Base-by-base conservation (phyloP, 441 rosid species). In the Pelargonium fulgidum region DNA sequence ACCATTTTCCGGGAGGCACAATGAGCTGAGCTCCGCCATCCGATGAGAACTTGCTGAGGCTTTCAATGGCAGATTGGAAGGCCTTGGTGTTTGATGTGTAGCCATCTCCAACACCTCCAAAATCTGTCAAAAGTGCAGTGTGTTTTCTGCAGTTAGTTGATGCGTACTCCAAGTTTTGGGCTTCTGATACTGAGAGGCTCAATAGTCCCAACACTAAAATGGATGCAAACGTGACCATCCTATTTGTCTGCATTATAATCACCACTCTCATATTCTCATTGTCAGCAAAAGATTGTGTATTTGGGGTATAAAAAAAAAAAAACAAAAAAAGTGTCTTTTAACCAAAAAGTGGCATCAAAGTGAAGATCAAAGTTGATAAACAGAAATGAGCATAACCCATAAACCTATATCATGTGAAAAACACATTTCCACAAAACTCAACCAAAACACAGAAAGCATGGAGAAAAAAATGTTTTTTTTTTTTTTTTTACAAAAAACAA, bases 101-200 rank as follows among this genome's bases (percentile, higher is more conserved):
- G 3, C 97, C 98, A 52, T 92, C 95, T 3, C 95, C 90, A 7
- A 90, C 83, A 1, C 85, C 96, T 39, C 98, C 98, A 62, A 87
- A 90, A 72, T 92, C 96, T 0, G 85, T 69, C 62, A 92, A 2
- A 2, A 79, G 56, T 0, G 93, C 92, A 7, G 70, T 82, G 69
- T 92, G 95, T 64, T 81, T 84, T 16, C 98, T 86, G 73, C 98
- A 92, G 68, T 66, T 79, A 29, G 77, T 66, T 0, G 90, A 88
- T 50, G 45, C 63, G 56, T 73, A 45, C 13, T 45, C 50, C 59
- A 14, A 8, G 3, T 14, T 52, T 52, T 52, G 59, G 59, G 20
- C 16, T 16, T 52, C 59, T 52, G 22, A 14, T 1, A 52, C 59
- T 52, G 36, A 29, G 36, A 29, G 36, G 36, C 59, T 16, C 8